Evolutionary conservation across 2,329 filamentous ascomycete genomes (phyloP), one percentile per base, ranked within the genome.

Genomic region (Fusarium sambucinum): DNA sequence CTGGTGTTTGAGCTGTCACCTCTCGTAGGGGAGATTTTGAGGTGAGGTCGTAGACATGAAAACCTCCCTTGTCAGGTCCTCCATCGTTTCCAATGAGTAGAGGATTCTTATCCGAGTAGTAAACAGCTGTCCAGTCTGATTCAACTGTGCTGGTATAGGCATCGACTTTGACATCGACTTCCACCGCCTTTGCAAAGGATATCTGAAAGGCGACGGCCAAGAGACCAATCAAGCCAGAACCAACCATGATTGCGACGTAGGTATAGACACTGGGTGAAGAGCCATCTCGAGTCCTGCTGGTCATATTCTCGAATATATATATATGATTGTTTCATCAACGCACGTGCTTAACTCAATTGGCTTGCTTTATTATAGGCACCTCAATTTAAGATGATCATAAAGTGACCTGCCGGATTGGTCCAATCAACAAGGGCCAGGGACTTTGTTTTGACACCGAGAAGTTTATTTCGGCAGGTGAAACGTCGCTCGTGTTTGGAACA

Each of bases 11-110:
- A 23, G 77, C 73, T 5, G 68, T 62, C 11, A 77, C 69, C 57
- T 81, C 77, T 3, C 68, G 48, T 12, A 83, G 64, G 6, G 73
- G 70, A 7, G 73, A 70, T 40, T 74, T 66, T 27, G 71, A 73
- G 42, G 75, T 68, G 33, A 83, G 64, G 11, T 72, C 63, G 65
- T 77, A 84, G 12, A 76, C 72, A 45, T 76, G 81, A 33, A 84
- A 78, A 0, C 82, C 83, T 13, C 82, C 82, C 5, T 76, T 78
- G 21, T 77, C 79, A 10, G 81, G 78, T 0, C 78, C 79, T 14
- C 79, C 82, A 52, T 85, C 82, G 37, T 84, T 85, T 19, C 80
- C 81, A n/a, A 84, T 69, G 3, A 85, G 74, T 7, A 82, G 40
- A 9, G 81, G 80, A 3, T 64, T 48, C 2, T 56, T 62, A 16